phyloP scores from a whole-genome alignment of 306 rosid genomes.

The Fagus sylvatica region DNA sequence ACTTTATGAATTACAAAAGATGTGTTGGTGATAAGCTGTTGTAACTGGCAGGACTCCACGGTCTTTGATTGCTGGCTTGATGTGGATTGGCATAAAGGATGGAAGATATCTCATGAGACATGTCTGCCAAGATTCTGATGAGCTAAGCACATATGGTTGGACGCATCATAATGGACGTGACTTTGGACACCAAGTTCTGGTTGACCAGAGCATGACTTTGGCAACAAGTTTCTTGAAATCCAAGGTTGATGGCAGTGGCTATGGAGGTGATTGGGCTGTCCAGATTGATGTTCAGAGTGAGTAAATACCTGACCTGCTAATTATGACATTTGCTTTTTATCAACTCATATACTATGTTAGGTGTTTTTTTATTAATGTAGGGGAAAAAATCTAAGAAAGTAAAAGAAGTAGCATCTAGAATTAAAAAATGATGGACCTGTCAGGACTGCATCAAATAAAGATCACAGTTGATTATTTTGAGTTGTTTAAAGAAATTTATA shows the following conservation, averaged over 20 bases:
- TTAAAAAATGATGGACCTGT: conserved; percentile 2
- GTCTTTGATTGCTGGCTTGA: conserved; percentile 86
- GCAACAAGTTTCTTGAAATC: conserved; percentile 78
- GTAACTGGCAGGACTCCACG: conserved; percentile 67
- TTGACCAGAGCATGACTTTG: conserved; percentile 71
- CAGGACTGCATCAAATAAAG: not conserved
- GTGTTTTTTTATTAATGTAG: too few species aligned
- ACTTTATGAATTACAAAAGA: conserved; percentile 4
- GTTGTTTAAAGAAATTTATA: not conserved
- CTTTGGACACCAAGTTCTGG: conserved; percentile 76
- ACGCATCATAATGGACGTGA: conserved; percentile 51
- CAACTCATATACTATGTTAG: not conserved
- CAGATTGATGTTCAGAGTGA: conserved; percentile 53
- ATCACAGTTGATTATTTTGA: not conserved
- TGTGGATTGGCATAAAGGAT: conserved; percentile 92
- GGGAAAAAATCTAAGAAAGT: conserved; percentile 10
- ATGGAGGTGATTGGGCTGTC: conserved; percentile 96
- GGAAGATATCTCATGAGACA: conserved; percentile 53
- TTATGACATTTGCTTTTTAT: conserved; percentile 5
- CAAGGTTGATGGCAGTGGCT: conserved; percentile 77
- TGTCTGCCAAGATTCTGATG: conserved; percentile 77
- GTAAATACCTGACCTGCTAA: conserved; percentile 39
- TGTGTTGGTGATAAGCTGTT: conserved; percentile 10
- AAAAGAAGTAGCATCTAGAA: conserved; percentile 8
- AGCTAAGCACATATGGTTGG: conserved; percentile 66